Base-by-base conservation (phyloP, 306 rosid species). In the Vachellia pachyceras region DNA sequence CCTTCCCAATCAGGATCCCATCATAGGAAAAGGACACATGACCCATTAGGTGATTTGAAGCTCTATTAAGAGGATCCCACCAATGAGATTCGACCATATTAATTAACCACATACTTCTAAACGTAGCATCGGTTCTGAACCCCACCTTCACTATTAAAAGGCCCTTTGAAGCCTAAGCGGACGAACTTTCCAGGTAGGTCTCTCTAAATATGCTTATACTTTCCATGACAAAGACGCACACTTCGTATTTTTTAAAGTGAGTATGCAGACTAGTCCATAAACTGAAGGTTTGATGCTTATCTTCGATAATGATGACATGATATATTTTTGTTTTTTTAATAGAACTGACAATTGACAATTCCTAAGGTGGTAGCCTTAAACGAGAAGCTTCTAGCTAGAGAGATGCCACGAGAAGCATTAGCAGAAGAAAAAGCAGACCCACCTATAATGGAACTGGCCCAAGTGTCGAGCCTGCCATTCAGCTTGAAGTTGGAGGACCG, bases 401-500 rank as follows among this genome's bases (percentile, higher is more conserved):
- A 88, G 84, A 82, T 86, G 81, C 84, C 75, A 18, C 87, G 79
- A 80, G 88, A 78, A 82, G 73, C 90, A 39, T 40, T 82, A 36
- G 76, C 81, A 72, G 85, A 69, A 36, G 77, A 84, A 57, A 91
- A 86, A 75, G 9, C 60, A 13, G 91, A 85, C 37, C 83, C 88
- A 75, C 83, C 82, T 80, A 63, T 65, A 3, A 80, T 54, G 37
- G 90, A 89, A n/a, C 71, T 78, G n/a, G 79, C 69, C 66, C 83
- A 77, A 44, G 64, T 80, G 10, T 74, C 74, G 2, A 12, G 37
- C 37, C 39, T 44, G 17, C 55, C 74, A 10, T 44, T 87, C 77
- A 78, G 70, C 80, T 85, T 85, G 73, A 95, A 90, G 79, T 89
- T 82, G 46, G 98, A 95, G 91, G 99, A 93, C 74, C 92, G 87